Conservation (phyloP, 192 early-diverging fungal genomes). For the Coemansia sp. region DNA sequence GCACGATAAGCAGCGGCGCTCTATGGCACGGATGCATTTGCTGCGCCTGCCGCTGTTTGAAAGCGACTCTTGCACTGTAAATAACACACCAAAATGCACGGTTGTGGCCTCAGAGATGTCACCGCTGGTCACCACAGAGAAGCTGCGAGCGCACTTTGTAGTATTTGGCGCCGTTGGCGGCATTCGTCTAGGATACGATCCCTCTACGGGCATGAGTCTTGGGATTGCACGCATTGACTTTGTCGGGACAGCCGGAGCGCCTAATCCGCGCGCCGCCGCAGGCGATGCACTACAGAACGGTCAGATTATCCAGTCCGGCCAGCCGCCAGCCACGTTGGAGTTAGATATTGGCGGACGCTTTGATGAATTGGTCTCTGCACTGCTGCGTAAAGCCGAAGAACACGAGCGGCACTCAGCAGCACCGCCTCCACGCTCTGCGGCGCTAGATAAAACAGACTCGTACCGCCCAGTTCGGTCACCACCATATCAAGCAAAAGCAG, state of each 20-base stretch:
- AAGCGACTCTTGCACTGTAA: constrained; percentile 28
- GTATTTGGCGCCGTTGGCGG: constrained; percentile 40
- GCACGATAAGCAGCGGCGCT: constrained; percentile 18
- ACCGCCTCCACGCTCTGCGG: background rate
- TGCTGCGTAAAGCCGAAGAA: constrained; percentile 8
- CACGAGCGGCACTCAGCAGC: background rate
- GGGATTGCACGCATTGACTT: constrained; percentile 50
- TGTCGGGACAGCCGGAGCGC: constrained; percentile 21
- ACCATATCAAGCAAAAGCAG: background rate
- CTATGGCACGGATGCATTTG: constrained; percentile 3
- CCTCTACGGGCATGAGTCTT: constrained; percentile 51
- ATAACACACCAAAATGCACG: constrained; percentile 12
- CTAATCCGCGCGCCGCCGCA: constrained; percentile 42
- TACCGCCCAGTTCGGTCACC: background rate
- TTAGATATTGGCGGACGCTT: constrained; percentile 33
- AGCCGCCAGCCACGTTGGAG: constrained; percentile 27
- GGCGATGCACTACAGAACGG: constrained; percentile 33
- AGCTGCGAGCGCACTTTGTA: constrained; percentile 42
- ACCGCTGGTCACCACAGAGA: constrained; percentile 41
- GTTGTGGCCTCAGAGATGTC: constrained; percentile 45
- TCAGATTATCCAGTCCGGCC: constrained; percentile 20
- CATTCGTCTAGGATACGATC: constrained; percentile 43
- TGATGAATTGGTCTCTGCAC: constrained; percentile 4
- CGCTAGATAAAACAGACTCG: background rate
- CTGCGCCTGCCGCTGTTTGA: constrained; percentile 43